Conservation (phyloP, 2,329 filamentous ascomycete species). For the Xylariaceae sp. region DNA sequence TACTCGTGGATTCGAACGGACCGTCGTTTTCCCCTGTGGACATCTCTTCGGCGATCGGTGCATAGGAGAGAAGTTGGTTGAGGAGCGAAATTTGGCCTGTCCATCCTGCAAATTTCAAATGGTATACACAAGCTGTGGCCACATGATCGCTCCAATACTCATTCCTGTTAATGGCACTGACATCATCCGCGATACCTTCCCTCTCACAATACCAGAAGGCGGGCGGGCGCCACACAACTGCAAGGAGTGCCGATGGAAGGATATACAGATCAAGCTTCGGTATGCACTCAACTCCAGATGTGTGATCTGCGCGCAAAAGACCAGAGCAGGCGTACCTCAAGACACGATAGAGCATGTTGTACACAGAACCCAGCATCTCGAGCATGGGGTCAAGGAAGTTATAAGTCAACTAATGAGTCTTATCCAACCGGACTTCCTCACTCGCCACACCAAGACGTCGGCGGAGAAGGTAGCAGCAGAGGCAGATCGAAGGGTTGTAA, state of each 20-base stretch:
- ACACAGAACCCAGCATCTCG: conserved; percentile 30
- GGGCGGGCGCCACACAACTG: conserved; percentile 27
- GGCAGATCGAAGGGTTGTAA: conserved; percentile 27
- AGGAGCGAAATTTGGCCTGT: conserved; percentile 22
- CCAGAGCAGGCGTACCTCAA: conserved; percentile 8
- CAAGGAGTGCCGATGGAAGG: conserved; percentile 34
- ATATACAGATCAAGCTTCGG: conserved; percentile 23
- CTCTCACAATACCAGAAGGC: conserved; percentile 35
- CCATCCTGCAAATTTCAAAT: conserved; percentile 33
- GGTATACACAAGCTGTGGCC: conserved; percentile 31
- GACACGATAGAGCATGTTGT: conserved; percentile 25
- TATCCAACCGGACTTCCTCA: conserved; percentile 33
- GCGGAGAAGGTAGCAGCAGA: conserved; percentile 23
- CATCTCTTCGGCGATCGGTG: conserved; percentile 38
- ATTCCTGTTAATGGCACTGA: conserved; percentile 23
- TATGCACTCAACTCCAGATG: conserved; percentile 30
- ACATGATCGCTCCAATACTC: conserved; percentile 30
- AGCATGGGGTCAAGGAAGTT: conserved; percentile 18
- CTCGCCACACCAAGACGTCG: conserved; percentile 28
- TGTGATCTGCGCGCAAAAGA: conserved; percentile 26
- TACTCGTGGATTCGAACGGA: conserved; percentile 31
- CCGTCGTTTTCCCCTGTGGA: conserved; percentile 33
- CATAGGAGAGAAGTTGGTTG: conserved; percentile 14
- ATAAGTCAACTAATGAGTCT: conserved; percentile 27
- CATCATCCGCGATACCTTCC: conserved; percentile 30